Base-by-base conservation (phyloP, 345 rosid genomes). In the Pugionium cornutum region DNA sequence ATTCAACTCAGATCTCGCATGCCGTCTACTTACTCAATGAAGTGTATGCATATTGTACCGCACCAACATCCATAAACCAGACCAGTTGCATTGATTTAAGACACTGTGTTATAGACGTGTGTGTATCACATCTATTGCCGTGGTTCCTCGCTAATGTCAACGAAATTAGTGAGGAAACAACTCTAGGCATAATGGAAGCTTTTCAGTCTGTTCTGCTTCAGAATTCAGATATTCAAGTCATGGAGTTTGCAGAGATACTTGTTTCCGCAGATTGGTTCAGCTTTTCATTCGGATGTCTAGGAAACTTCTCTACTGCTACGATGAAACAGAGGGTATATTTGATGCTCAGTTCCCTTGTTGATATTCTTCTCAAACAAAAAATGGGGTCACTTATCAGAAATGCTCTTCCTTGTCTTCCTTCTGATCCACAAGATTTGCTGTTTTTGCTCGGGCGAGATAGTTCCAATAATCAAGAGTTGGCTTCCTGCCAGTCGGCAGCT, bases 381-480 rank as follows among this genome's bases (percentile, higher is more conserved):
- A 47, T 41, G 31, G 97, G 97, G 57, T 66, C 82, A 63, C 72
- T 59, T 61, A 81, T 92, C 67, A 78, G 82, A 76, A 84, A 84
- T 69, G 86, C 85, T 75, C 79, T 80, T 69, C 74, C 68, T 40
- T 62, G 61, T 82, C 88, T 92, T 67, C 96, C 97, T 43, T 78
- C 84, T 69, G 97, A 92, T 82, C 98, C 97, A 64, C 81, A 57
- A 52, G 98, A 89, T 72, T 67, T 88, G 75, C 72, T 90, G 41
- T 83, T 86, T 92, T 83, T 90, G 55, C 97, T 92, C 57, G 85
- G 96, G 70, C 96, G 90, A 75, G 84, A 80, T 77, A 80, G 78
- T 64, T 77, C 81, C 65, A 68, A 72, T 48, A 80, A 79, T 77
- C 65, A 64, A 59, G 79, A 83, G 57, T 69, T 89, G 68, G 79